Percentiles rank a stretch among this genome's conserved stretches.
Conservation (phyloP, 78 protist genomes). For the Planoprotostelium fungivorum region DNA sequence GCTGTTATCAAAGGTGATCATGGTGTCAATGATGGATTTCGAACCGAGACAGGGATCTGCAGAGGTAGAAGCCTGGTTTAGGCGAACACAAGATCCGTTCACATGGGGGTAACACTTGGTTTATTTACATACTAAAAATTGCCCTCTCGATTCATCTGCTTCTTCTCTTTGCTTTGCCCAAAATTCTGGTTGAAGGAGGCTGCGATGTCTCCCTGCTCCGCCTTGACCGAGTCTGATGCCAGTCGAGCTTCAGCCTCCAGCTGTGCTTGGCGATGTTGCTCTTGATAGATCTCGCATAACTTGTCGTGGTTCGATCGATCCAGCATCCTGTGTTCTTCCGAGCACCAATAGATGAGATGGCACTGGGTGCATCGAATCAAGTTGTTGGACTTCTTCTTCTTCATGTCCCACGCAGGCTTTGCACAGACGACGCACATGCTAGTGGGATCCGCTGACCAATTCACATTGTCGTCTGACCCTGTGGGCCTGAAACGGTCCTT, state of each 20-base stretch:
- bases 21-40: no score
- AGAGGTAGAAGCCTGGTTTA: no score
- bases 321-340: neutral
- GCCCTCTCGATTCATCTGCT: neutral
- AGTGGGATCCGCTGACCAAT: neutral
- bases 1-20: neutral
- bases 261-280: neutral
- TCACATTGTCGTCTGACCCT: neutral
- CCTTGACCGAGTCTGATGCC: neutral
- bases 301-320: neutral
- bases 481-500: neutral
- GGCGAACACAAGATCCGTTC: no score
- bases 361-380: neutral
- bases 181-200: neutral
- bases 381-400: neutral
- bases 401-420: neutral
- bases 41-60: no score
- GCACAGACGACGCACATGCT: neutral
- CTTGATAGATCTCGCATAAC: neutral
- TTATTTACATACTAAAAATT: no score
- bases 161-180: neutral
- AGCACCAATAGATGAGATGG: neutral
- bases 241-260: neutral
- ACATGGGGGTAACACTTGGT: no score
- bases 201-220: neutral